Evolutionary conservation across 768 basidiomycete species (phyloP).

Genomic region (Gloeophyllum trabeum): DNA sequence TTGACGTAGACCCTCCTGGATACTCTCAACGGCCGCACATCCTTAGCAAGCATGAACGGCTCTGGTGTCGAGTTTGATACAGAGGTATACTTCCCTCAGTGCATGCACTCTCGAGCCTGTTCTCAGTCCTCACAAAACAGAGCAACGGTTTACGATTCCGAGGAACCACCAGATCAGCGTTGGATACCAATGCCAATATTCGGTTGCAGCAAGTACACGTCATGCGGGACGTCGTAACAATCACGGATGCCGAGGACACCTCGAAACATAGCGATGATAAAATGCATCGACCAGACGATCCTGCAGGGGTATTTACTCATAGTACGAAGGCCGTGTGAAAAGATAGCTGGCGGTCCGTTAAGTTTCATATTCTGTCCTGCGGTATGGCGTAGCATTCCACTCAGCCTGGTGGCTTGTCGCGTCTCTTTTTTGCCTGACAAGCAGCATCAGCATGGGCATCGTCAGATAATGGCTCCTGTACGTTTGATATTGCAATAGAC

Average conservation of each 20-base stretch:
- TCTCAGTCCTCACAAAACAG: not conserved
- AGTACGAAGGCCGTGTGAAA: not conserved
- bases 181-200: not conserved
- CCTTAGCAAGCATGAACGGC: constrained; percentile 17
- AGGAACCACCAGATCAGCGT: not conserved
- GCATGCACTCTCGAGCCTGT: not conserved
- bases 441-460: too few relatives aligned
- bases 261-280: not conserved
- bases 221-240: not conserved
- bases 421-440: too few relatives aligned
- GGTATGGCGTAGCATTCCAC: too few relatives aligned
- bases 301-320: not conserved
- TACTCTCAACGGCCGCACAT: constrained; percentile 27
- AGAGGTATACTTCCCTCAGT: constrained; percentile 1
- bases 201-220: not conserved
- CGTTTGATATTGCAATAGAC: too few relatives aligned
- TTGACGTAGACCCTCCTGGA: constrained; percentile 27
- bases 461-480: too few relatives aligned
- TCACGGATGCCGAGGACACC: not conserved
- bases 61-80: constrained; percentile 8
- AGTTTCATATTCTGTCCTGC: too few relatives aligned
- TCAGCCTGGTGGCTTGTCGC: too few relatives aligned
- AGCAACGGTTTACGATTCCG: not conserved
- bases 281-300: not conserved
- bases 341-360: too few relatives aligned